A percentile compares a stretch with the other conserved stretches of the same genome.
Evolutionary conservation across 306 rosid genomes (phyloP).

Genomic region (Quercus rubra): DNA sequence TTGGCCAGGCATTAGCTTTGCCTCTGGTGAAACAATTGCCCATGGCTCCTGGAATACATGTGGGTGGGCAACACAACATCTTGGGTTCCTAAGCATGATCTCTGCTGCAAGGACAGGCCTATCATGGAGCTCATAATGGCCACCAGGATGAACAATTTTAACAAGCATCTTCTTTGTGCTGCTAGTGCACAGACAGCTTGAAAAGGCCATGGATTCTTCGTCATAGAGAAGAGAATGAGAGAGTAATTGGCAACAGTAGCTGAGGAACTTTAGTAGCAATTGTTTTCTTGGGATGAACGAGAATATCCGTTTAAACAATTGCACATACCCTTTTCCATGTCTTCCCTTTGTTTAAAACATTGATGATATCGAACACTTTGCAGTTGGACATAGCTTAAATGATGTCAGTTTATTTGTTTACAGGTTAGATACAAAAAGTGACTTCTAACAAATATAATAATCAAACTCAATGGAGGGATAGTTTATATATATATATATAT

Average conservation of each 20-base stretch:
- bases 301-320: background rate
- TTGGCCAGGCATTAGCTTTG: slow-evolving; percentile 51
- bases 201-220: slow-evolving; percentile 34
- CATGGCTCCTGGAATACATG: slow-evolving; percentile 61
- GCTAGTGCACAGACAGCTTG: slow-evolving; percentile 41
- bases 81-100: slow-evolving; percentile 51
- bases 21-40: slow-evolving; percentile 67
- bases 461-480: too few species aligned
- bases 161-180: slow-evolving; percentile 43
- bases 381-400: too few species aligned
- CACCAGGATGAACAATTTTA: slow-evolving; percentile 58
- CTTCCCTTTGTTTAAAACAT: slow-evolving; percentile 12
- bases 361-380: slow-evolving; percentile 13
- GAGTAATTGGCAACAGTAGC: background rate
- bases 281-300: slow-evolving; percentile 14
- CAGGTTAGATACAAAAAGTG: too few species aligned
- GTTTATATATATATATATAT: too few species aligned
- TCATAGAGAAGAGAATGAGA: background rate
- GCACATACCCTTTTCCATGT: background rate
- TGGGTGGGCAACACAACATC: slow-evolving; percentile 48
- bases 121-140: slow-evolving; percentile 59
- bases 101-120: slow-evolving; percentile 51
- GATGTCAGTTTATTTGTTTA: too few species aligned
- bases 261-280: slow-evolving; percentile 24
- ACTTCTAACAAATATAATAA: too few species aligned